Evolutionary conservation across 805 yeast genomes (phyloP).

Genomic region (Metahyphopichia silvanorum): DNA sequence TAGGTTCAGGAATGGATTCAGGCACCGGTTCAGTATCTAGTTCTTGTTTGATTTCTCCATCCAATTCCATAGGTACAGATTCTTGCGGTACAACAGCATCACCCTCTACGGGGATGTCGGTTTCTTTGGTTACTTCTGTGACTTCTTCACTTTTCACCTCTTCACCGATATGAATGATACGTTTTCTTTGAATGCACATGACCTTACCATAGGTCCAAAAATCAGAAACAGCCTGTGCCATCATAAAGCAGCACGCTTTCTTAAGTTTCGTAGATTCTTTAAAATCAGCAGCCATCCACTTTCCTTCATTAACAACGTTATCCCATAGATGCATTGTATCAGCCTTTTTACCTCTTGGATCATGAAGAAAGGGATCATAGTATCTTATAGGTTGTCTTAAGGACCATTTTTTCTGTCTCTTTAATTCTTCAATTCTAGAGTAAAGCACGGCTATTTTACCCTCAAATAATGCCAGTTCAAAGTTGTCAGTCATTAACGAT

Average conservation of each 20-base stretch:
- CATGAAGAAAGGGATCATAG: conserved; percentile 56
- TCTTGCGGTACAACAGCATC: conserved; percentile 1
- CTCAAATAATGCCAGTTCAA: conserved; percentile 80
- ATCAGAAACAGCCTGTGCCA: conserved; percentile 73
- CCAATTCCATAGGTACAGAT: background rate
- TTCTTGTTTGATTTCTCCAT: no score
- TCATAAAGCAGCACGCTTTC: conserved; percentile 61
- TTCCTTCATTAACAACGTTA: conserved; percentile 66
- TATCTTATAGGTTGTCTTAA: conserved; percentile 76
- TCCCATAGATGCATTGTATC: conserved; percentile 68
- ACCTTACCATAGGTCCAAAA: conserved; percentile 75
- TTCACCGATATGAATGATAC: conserved; percentile 26
- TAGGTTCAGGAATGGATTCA: background rate
- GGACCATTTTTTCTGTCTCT: conserved; percentile 86
- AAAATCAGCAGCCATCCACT: conserved; percentile 80
- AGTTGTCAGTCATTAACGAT: conserved; percentile 78
- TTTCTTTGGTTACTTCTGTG: conserved; percentile 1
- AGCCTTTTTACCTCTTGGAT: conserved; percentile 9
- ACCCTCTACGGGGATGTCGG: conserved; percentile 3
- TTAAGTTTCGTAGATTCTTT: conserved; percentile 68
- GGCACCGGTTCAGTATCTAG: background rate
- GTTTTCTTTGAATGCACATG: conserved; percentile 55
- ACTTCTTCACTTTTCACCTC: conserved; percentile 3
- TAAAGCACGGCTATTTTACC: conserved; percentile 88
- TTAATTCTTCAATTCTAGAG: conserved; percentile 88